These are phyloP conservation scores for Pythium vanterpoolii DNA, from an alignment of 352 stramenopile species.

Conservation along the genomic window DNA sequence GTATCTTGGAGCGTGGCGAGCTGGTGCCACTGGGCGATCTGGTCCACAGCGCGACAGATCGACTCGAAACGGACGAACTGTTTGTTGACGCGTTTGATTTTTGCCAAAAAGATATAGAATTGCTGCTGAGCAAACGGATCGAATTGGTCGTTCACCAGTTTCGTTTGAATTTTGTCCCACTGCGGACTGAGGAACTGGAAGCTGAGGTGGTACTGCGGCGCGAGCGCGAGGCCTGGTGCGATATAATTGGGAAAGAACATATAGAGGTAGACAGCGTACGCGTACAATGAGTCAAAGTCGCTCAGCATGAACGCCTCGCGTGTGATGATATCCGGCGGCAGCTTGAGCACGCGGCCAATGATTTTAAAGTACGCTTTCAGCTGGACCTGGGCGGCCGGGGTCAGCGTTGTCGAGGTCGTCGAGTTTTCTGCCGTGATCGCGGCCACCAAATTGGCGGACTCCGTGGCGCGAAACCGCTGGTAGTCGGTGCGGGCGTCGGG, in stretches of 20 bases:
- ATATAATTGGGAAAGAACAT: constrained; percentile 66
- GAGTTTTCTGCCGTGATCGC: constrained; percentile 40
- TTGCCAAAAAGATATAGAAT: constrained; percentile 70
- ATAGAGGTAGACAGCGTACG: constrained; percentile 60
- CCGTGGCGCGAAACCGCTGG: constrained; percentile 40
- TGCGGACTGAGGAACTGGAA: constrained; percentile 53
- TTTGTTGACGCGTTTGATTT: constrained; percentile 57
- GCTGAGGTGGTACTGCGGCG: constrained; percentile 53
- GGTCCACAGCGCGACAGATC: constrained; percentile 43
- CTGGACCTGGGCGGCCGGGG: constrained; percentile 50
- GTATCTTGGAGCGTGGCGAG: constrained; percentile 38
- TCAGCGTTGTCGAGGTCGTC: constrained; percentile 50
- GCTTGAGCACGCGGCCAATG: constrained; percentile 37
- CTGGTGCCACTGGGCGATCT: constrained; percentile 59
- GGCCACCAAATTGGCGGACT: constrained; percentile 25
- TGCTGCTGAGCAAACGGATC: constrained; percentile 70
- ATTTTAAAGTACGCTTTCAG: constrained; percentile 77
- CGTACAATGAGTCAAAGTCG: constrained; percentile 75
- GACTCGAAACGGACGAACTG: constrained; percentile 58
- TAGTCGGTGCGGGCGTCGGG: constrained; percentile 50
- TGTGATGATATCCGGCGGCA: constrained; percentile 62
- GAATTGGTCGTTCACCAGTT: constrained; percentile 50
- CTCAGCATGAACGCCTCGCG: constrained; percentile 66
- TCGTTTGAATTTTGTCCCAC: constrained; percentile 69
- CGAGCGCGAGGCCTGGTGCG: constrained; percentile 36